Evolutionary conservation across 495 filamentous ascomycete genomes (phyloP).

Genomic region (Letharia columbiana): DNA sequence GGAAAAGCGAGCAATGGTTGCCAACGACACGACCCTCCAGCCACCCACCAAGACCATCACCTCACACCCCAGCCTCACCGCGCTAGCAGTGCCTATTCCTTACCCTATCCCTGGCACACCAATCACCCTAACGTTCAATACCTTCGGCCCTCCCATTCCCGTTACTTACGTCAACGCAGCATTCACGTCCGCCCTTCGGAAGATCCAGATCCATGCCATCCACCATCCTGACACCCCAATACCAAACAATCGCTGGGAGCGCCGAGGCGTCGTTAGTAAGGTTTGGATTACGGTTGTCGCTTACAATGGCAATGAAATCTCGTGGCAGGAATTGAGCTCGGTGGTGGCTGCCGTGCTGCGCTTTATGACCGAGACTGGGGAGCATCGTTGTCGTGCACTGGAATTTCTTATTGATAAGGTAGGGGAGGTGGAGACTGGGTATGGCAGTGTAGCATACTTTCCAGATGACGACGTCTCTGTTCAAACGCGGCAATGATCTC

Average conservation of each 20-base stretch:
- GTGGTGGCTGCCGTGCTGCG: background rate
- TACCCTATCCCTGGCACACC: conserved; percentile 5
- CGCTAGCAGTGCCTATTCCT: background rate
- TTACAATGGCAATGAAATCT: background rate
- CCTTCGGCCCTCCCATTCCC: background rate
- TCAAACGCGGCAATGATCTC: background rate
- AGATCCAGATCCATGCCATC: background rate
- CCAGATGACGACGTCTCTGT: background rate
- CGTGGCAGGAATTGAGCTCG: conserved; percentile 9
- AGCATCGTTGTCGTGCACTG: background rate
- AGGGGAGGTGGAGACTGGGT: background rate
- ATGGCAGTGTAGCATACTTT: background rate
- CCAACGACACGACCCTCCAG: background rate
- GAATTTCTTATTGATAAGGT: background rate
- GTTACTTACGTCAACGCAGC: background rate
- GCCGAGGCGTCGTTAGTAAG: background rate
- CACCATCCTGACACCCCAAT: background rate
- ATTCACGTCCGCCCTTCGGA: conserved; percentile 3
- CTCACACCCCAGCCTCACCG: background rate
- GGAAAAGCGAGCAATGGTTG: background rate
- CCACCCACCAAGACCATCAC: background rate
- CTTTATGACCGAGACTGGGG: conserved; percentile 9
- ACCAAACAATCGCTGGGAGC: background rate
- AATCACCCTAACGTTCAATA: background rate
- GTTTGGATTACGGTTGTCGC: background rate